A percentile compares a stretch with the other conserved stretches of the same genome.
Evolutionary conservation across 1,139 yeast genomes (phyloP).

Genomic region (Pichia sp.): DNA sequence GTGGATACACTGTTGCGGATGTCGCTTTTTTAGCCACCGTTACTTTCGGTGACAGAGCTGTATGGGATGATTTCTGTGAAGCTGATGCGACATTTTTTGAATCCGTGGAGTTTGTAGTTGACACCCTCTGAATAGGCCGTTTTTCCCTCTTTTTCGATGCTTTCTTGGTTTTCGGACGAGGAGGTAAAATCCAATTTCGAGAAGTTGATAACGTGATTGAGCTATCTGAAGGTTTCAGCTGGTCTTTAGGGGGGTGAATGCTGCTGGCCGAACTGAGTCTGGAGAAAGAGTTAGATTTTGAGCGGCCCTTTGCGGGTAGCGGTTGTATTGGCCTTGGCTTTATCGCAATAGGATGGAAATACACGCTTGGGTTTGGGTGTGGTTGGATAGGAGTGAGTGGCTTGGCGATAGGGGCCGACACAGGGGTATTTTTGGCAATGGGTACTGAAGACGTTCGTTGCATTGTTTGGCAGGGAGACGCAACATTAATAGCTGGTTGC

Average conservation of each 20-base stretch:
- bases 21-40: background rate
- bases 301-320: conserved; percentile 18
- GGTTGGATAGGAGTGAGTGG: conserved; percentile 51
- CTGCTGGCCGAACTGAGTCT: conserved; percentile 2
- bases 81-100: background rate
- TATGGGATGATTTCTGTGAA: background rate
- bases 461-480: background rate
- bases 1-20: background rate
- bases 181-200: conserved; percentile 62
- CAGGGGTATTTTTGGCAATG: background rate
- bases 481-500: background rate
- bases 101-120: background rate
- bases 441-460: conserved; percentile 5
- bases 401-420: background rate
- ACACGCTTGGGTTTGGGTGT: conserved; percentile 12
- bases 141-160: conserved; percentile 29
- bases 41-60: background rate
- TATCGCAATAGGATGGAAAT: conserved; percentile 32
- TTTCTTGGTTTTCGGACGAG: conserved; percentile 61
- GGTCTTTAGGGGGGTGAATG: conserved; percentile 17
- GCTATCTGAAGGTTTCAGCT: conserved; percentile 12
- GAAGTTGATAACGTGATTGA: conserved; percentile 37
- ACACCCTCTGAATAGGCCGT: conserved; percentile 2
- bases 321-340: conserved; percentile 29
- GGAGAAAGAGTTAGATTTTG: conserved; percentile 7